Conservation (phyloP, 2,329 filamentous ascomycete species). For the Botrytis hyacinthi region DNA sequence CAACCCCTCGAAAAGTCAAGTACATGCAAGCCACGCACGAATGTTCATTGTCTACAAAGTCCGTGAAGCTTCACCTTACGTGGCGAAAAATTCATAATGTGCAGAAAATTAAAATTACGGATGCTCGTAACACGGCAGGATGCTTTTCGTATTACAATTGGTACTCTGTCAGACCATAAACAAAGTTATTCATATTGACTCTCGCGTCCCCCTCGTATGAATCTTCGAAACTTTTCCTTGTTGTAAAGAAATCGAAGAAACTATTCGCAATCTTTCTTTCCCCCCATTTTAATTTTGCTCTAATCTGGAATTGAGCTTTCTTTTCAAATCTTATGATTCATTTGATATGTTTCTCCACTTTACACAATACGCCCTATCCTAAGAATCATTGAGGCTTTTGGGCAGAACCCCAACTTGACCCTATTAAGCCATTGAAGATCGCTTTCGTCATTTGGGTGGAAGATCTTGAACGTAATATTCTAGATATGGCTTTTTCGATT, state of each 20-base stretch:
- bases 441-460: not conserved
- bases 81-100: not conserved
- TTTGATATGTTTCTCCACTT: conserved; percentile 5
- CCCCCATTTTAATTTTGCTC: not conserved
- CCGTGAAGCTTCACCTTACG: conserved; percentile 1
- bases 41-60: not conserved
- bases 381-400: not conserved
- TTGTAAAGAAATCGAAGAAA: not conserved
- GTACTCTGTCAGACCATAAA: not conserved
- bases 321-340: not conserved
- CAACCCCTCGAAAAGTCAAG: not conserved
- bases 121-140: not conserved
- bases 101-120: conserved; percentile 13
- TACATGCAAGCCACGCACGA: conserved; percentile 5
- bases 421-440: conserved; percentile 9
- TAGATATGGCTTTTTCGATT: not conserved
- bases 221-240: not conserved
- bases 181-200: not conserved
- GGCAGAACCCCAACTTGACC: not conserved
- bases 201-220: not conserved
- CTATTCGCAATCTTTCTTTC: not conserved
- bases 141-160: not conserved
- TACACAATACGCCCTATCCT: not conserved
- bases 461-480: not conserved
- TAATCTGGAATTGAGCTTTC: conserved; percentile 13